Evolutionary conservation across 2,329 filamentous ascomycete species (phyloP), one percentile per base, ranked within the genome.

Genomic region (Endoconidiophora laricicola): DNA sequence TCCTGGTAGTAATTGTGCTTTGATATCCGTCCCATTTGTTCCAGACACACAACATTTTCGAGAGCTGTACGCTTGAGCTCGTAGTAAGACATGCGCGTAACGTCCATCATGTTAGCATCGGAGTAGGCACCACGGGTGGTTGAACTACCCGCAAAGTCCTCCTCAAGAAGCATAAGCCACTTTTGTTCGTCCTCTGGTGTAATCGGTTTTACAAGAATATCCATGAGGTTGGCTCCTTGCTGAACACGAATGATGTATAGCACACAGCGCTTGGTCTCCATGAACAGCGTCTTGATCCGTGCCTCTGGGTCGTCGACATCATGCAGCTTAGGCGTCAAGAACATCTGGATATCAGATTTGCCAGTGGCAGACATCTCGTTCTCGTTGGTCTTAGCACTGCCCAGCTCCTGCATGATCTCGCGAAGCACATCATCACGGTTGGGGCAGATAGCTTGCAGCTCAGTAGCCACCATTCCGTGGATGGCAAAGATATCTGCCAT

Each of bases 231-330:
- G 47, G 80, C 69, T 6, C 91, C 91, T 2, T 85, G 86, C 65
- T 98, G 93, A 36, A 98, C 83, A 53, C 91, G 83, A 61, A 98
- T 96, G 62, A 98, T 96, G 66, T 96, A 98, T 55, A 98, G 70
- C 39, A 96, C 83, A 61, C 91, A 94, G 58, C 91, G 81, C 68
- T 98, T 98, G 2, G 91, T 96, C 66, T 96, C 91, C 79, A 95
- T 96, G 63, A 95, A 95, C 2, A 98, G 73, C 1, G 87, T 74
- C 66, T 96, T 95, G 55, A 91, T 73, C 54, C 91, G 84, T 3
- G 88, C 86, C 60, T 96, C 90, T 3, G 91, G 90, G 61, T 98
- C 91, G 59, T 94, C 85, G 54, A 87, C 70, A 58, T 94, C 84
- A 60, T 93, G 86, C 48, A 94, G 76, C 64, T 91, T 93, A 37